These are phyloP conservation scores for Neonectria ditissima DNA, from an alignment of 2,329 filamentous ascomycete species.

Conservation along the genomic window DNA sequence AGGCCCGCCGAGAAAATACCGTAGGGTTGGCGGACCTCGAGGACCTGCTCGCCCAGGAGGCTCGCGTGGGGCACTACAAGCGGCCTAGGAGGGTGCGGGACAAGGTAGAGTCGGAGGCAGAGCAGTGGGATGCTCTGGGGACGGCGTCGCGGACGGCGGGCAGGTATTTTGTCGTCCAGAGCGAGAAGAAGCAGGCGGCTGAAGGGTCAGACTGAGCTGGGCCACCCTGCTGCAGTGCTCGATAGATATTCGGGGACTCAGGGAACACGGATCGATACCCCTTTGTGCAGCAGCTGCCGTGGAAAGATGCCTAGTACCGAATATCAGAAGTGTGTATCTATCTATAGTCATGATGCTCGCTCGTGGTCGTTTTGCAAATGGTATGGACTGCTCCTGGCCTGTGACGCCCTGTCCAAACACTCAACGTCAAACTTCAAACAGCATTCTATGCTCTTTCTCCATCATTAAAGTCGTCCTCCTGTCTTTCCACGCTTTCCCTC, in stretches of 20 bases:
- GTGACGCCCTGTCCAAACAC: neutral
- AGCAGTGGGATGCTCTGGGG: constrained; percentile 78
- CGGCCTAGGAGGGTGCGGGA: constrained; percentile 56
- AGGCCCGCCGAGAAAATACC: constrained; percentile 68
- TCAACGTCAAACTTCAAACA: constrained; percentile 6
- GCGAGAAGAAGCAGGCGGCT: constrained; percentile 56
- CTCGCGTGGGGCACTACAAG: constrained; percentile 66
- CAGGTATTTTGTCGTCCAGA: constrained; percentile 82
- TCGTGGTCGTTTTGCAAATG: constrained; percentile 10
- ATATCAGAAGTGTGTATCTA: constrained; percentile 14
- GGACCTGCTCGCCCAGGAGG: constrained; percentile 70
- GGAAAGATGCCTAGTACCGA: constrained; percentile 1
- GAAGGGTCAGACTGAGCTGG: constrained; percentile 34
- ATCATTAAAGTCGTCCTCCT: constrained; percentile 22
- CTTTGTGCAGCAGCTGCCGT: constrained; percentile 16
- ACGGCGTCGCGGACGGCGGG: constrained; percentile 75
- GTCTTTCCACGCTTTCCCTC: constrained; percentile 2
- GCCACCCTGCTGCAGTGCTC: neutral
- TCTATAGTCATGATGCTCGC: constrained; percentile 25
- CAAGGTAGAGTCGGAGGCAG: constrained; percentile 58
- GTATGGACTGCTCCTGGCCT: constrained; percentile 12
- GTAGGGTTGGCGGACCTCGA: constrained; percentile 69
- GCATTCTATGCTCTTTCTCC: constrained; percentile 19
- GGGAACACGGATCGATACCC: constrained; percentile 31
- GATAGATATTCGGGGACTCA: neutral